These are phyloP conservation scores for Claviceps monticola DNA, from an alignment of 2,329 filamentous ascomycete genomes.

Conservation along the genomic window DNA sequence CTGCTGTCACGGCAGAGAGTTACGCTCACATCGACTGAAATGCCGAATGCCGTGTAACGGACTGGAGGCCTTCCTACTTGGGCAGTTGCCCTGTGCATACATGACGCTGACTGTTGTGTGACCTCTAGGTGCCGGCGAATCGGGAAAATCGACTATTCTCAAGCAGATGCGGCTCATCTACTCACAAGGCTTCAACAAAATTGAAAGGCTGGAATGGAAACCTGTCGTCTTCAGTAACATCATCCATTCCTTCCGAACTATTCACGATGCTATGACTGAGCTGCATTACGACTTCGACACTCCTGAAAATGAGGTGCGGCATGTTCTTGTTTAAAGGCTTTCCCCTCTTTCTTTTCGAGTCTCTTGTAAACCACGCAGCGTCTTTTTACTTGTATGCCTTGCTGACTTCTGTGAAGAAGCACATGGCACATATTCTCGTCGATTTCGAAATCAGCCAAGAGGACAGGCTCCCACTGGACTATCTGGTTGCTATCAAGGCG, in stretches of 20 bases:
- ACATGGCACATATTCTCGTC: slow-evolving; percentile 62
- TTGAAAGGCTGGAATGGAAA: slow-evolving; percentile 85
- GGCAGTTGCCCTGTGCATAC: not conserved
- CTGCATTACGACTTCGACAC: slow-evolving; percentile 67
- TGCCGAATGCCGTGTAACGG: slow-evolving; percentile 1
- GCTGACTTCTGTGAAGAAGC: slow-evolving; percentile 38
- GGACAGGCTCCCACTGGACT: slow-evolving; percentile 66
- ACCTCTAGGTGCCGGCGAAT: slow-evolving; percentile 74
- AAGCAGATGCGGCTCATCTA: slow-evolving; percentile 99
- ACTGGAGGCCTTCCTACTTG: not conserved
- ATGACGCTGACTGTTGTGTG: slow-evolving; percentile 3
- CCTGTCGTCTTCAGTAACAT: slow-evolving; percentile 94
- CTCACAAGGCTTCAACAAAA: slow-evolving; percentile 76
- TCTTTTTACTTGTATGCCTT: not conserved
- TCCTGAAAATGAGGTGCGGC: slow-evolving; percentile 63
- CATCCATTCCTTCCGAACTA: slow-evolving; percentile 79
- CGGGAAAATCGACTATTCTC: slow-evolving; percentile 82
- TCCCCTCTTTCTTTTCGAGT: not conserved
- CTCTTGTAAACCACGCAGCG: slow-evolving; percentile 12
- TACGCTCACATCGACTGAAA: not conserved
- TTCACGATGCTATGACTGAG: slow-evolving; percentile 83
- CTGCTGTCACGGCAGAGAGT: not conserved
- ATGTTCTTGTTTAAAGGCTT: not conserved
- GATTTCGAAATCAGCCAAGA: slow-evolving; percentile 74
- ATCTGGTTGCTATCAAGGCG: slow-evolving; percentile 65